These are phyloP conservation scores for Salix brachista DNA, from an alignment of 345 rosid genomes.

Conservation along the genomic window DNA sequence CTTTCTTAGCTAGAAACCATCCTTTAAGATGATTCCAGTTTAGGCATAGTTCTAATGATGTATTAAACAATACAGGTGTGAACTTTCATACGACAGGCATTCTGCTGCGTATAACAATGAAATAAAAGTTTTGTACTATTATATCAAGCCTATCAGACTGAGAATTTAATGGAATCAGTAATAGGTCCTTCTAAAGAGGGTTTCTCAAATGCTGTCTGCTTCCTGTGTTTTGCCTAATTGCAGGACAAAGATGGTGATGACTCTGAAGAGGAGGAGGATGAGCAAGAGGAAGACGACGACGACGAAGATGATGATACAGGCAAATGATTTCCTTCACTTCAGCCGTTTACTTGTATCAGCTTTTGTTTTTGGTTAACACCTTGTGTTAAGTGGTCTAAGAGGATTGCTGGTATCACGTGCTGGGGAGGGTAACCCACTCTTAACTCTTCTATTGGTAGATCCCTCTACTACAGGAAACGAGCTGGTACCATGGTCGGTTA, in stretches of 20 bases:
- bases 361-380: conserved; percentile 15
- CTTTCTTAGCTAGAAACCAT: neutral
- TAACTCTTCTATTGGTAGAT: conserved; percentile 19
- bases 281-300: conserved; percentile 33
- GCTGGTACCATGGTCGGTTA: conserved; percentile 11
- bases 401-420: conserved; percentile 23
- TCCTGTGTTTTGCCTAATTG: conserved; percentile 3
- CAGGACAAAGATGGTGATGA: conserved; percentile 57
- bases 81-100: neutral
- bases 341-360: neutral
- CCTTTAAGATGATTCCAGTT: neutral
- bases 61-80: neutral
- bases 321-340: conserved; percentile 17
- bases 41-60: neutral
- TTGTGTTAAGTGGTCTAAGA: conserved; percentile 38
- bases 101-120: neutral
- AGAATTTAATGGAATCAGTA: neutral
- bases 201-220: neutral
- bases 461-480: conserved; percentile 19
- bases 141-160: neutral
- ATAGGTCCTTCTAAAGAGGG: neutral
- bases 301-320: conserved; percentile 25
- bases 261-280: conserved; percentile 50
- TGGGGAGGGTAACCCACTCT: conserved; percentile 20
- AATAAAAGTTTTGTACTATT: neutral